Conservation (phyloP, 1,284 basidiomycete species). For the Ceratobasidium sp. region DNA sequence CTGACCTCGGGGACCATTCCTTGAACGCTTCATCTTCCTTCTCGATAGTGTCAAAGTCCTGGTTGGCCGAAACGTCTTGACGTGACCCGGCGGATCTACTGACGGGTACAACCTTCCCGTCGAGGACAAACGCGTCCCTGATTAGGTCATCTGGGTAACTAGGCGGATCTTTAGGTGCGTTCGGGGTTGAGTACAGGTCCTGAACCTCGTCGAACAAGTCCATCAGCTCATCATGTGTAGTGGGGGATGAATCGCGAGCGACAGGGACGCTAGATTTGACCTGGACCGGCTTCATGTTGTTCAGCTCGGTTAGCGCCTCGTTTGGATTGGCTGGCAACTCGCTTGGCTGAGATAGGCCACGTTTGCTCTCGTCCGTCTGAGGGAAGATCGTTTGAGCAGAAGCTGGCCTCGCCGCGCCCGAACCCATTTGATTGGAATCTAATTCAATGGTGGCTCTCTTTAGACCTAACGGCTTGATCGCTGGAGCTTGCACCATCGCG, state of each 20-base stretch:
- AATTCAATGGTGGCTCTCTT: not conserved
- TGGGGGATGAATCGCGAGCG: not conserved
- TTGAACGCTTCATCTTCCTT: not conserved
- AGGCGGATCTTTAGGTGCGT: not conserved
- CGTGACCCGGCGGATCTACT: not conserved
- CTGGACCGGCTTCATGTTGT: not conserved
- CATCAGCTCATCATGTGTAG: not conserved
- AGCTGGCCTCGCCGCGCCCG: too few relatives aligned
- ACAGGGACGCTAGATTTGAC: not conserved
- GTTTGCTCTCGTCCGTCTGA: too few relatives aligned
- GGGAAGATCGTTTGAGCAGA: too few relatives aligned
- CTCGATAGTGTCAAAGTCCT: not conserved
- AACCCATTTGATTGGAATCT: not conserved
- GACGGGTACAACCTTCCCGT: not conserved
- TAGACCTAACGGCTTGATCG: not conserved
- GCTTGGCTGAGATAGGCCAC: too few relatives aligned
- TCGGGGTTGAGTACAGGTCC: not conserved
- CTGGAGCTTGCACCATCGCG: not conserved
- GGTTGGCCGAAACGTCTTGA: not conserved
- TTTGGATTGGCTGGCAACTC: not conserved
- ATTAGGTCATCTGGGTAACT: not conserved
- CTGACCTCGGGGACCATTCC: not conserved
- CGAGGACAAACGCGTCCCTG: not conserved
- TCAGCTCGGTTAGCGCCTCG: not conserved
- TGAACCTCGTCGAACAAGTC: not conserved